Base-by-base conservation (phyloP, 2,329 filamentous ascomycete species). In the Epichloe gansuensis region DNA sequence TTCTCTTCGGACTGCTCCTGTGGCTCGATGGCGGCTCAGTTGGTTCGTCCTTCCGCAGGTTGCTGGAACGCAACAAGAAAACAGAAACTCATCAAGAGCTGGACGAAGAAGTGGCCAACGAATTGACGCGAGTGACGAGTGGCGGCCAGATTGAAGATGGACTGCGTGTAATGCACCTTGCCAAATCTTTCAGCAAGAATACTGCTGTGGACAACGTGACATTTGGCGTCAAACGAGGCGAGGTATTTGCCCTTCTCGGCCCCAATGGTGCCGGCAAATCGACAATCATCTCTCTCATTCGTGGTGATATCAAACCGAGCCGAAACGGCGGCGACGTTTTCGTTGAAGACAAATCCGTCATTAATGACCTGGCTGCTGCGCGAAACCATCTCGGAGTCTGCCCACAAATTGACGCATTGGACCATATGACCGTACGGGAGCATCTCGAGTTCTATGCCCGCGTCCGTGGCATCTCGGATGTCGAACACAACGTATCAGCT, bases 261-360 rank as follows among this genome's bases (percentile, higher is more conserved):
- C 90, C 91, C 15, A 95, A 95, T 63, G 90, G 91, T 25, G 91
- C 91, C 1, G 91, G 91, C 53, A 96, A 96, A 62, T 89, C 85
- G 0, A 95, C 90, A 0, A 94, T 86, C 0, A 95, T 96, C 60
- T 88, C 85, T 1, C 74, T 95, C 44, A 89, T 97, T 58, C 81
- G 91, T 56, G 91, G 91, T n/a, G 91, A 96, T 61, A 77, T 91
- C 31, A 81, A 82, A 50, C 89, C 90, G 0, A 82, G 79, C 48
- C 71, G 70, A 52, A 78, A 81, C 51, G 78, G 80, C n/a, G 88
- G 89, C 35, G 86, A 94, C 53, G 81, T 96, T 4, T 77, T 89
- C 43, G 85, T 96, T 39, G 87, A 95, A 62, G 76, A 85, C 56
- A 78, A 82, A 6, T 89, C 86, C 5, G 85, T 95, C 47, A 81